Percentiles rank a stretch among this genome's conserved stretches.
These are phyloP conservation scores for Dalechampia spathulata DNA, from an alignment of 441 rosid genomes.

Conservation along the genomic window DNA sequence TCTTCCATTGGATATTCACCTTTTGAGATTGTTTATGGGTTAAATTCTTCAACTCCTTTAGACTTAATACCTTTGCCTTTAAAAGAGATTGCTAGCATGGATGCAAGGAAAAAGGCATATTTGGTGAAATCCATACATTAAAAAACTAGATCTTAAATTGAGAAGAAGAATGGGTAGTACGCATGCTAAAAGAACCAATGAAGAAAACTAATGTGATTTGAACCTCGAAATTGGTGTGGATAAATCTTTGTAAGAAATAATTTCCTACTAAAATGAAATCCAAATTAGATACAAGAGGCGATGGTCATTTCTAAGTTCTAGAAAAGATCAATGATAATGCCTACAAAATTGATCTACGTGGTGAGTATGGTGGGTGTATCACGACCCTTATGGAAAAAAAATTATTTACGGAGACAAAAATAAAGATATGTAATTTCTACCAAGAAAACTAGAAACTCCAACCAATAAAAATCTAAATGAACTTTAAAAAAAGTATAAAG, in stretches of 20 bases:
- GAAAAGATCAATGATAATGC: too few species aligned
- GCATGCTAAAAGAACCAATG: too few species aligned
- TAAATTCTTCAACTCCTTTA: not conserved
- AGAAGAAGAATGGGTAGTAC: not conserved
- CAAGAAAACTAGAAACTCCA: not conserved
- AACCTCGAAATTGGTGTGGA: not conserved
- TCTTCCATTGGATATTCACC: not conserved
- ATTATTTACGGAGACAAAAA: not conserved
- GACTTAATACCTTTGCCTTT: not conserved
- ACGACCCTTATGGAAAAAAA: constrained; percentile 9
- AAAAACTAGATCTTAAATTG: not conserved
- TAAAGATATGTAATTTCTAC: not conserved
- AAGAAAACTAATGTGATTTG: not conserved
- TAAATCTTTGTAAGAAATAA: not conserved
- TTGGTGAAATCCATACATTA: not conserved
- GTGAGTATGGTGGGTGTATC: too few species aligned
- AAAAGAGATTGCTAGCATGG: not conserved
- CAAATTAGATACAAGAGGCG: not conserved
- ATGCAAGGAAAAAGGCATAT: not conserved
- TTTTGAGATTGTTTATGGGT: too few species aligned
- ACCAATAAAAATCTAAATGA: constrained; percentile 1
- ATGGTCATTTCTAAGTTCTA: not conserved
- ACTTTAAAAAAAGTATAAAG: constrained; percentile 7
- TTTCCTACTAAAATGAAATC: not conserved
- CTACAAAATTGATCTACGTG: too few species aligned